Evolutionary conservation across 768 basidiomycete species (phyloP).

Genomic region (Ramaria rubella): DNA sequence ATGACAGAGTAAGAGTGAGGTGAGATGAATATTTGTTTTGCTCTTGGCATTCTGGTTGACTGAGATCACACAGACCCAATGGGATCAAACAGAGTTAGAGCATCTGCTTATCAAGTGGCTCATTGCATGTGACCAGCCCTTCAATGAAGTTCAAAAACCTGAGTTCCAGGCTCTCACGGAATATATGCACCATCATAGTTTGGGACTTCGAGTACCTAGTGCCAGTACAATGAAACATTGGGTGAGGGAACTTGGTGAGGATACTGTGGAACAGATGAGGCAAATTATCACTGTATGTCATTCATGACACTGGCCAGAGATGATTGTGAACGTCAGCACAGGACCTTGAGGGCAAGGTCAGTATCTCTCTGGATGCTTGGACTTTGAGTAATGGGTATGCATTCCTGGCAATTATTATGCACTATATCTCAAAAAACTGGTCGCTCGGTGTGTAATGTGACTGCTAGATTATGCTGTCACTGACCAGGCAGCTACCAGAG

Average conservation of each 20-base stretch:
- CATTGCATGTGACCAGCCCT: slow-evolving; percentile 8
- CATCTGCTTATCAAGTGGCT: slow-evolving; percentile 3
- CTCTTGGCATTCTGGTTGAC: not conserved
- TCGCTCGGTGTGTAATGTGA: not conserved
- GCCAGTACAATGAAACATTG: slow-evolving; percentile 8
- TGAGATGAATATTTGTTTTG: not conserved
- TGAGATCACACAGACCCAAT: not conserved
- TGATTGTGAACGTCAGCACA: not conserved
- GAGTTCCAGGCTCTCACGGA: slow-evolving; percentile 5
- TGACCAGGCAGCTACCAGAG: slow-evolving; percentile 18
- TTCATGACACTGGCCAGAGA: not conserved
- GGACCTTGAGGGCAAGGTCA: slow-evolving; percentile 7
- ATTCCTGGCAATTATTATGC: slow-evolving; percentile 11
- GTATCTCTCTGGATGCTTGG: slow-evolving; percentile 12
- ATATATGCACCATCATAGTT: not conserved
- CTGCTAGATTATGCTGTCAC: not conserved
- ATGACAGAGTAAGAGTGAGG: not conserved
- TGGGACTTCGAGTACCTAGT: slow-evolving; percentile 6
- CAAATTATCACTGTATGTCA: slow-evolving; percentile 14
- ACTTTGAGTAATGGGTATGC: slow-evolving; percentile 7
- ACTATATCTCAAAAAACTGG: slow-evolving; percentile 7
- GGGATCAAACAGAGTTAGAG: slow-evolving; percentile 3
- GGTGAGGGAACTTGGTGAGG: slow-evolving; percentile 17
- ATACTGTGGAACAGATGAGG: slow-evolving; percentile 10
- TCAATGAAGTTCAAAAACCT: slow-evolving; percentile 8